Evolutionary conservation across 441 rosid species (phyloP).

Genomic region (Biscutella auriculata): DNA sequence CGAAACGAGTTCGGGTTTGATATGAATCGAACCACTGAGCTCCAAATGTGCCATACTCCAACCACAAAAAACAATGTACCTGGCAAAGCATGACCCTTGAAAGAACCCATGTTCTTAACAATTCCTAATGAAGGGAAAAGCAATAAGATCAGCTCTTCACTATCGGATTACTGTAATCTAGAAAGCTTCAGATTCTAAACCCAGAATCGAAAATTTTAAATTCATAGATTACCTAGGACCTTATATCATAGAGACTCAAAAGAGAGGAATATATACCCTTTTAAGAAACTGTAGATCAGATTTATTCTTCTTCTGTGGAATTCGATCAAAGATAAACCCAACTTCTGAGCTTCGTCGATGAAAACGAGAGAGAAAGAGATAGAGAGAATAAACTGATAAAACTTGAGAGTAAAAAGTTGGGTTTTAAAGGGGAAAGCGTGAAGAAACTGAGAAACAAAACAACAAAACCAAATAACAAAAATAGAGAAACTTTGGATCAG

Average conservation of each 20-base stretch:
- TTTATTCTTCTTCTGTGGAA: background rate
- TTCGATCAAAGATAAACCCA: background rate
- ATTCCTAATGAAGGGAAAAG: background rate
- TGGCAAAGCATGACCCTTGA: conserved; percentile 82
- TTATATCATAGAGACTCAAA: background rate
- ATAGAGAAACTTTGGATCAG: conserved; percentile 5
- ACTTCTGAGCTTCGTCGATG: conserved; percentile 4
- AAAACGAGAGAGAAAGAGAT: background rate
- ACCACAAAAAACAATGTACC: conserved; percentile 68
- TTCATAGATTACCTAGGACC: background rate
- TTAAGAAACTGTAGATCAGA: conserved; percentile 6
- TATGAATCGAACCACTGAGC: conserved; percentile 46
- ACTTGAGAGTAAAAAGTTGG: background rate
- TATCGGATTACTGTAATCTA: background rate
- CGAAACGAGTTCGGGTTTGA: conserved; percentile 59
- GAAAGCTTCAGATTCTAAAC: background rate
- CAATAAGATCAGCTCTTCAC: background rate
- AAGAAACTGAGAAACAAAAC: background rate
- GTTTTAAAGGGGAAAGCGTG: background rate
- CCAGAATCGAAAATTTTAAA: background rate
- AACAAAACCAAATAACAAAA: background rate
- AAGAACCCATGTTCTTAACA: conserved; percentile 60
- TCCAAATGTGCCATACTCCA: conserved; percentile 84
- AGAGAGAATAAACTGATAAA: background rate
- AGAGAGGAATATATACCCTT: conserved; percentile 6